Evolutionary conservation across 2,329 filamentous ascomycete genomes (phyloP), one percentile per base, ranked within the genome.

Genomic region (Sporothrix inflata): DNA sequence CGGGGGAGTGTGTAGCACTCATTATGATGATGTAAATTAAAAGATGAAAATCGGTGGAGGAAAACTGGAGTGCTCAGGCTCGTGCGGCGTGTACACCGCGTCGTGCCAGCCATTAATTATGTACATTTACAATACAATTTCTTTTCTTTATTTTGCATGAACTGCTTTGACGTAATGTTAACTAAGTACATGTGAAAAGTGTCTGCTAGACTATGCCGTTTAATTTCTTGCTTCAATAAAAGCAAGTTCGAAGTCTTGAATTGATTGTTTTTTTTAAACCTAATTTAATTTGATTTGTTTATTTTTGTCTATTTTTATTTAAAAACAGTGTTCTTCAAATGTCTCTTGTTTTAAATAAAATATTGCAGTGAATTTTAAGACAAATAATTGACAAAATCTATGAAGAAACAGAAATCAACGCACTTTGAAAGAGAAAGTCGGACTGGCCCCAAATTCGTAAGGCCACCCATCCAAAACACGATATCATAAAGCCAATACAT

Each of bases 71-170:
- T 21, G 40, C 40, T 11, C n/a, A 16, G 38, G 38, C 19, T 19
- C 5, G 49, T 34, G 53, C 14, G 38, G 21, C 38, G 38, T 45
- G 2, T 24, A 9, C 11, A 42, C n/a, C n/a, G 8, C 57, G 34
- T 27, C 12, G 60, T 9, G 38, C 21, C 21, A 27, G 3, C 5
- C 38, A 45, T 21, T 65, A 45, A 49, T 47, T 24, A 49, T 66
- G 63, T 66, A 49, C 42, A 49, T 66, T 34, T n/a, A n/a, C 42
- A 49, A 21, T 12, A 34, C 24, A 27, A 49, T 66, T 21, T 66
- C 24, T 49, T 66, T 49, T 49, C 8, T 66, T 27, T 66, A 21
- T 66, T 49, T 49, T n/a, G 19, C 16, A 27, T 47, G 7, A 3
- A 45, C 1, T 45, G 9, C 16, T 51, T 51, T 19, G n/a, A 51